Evolutionary conservation across 805 yeast species (phyloP).

Genomic region (Saccharomyces kudriavzevii): DNA sequence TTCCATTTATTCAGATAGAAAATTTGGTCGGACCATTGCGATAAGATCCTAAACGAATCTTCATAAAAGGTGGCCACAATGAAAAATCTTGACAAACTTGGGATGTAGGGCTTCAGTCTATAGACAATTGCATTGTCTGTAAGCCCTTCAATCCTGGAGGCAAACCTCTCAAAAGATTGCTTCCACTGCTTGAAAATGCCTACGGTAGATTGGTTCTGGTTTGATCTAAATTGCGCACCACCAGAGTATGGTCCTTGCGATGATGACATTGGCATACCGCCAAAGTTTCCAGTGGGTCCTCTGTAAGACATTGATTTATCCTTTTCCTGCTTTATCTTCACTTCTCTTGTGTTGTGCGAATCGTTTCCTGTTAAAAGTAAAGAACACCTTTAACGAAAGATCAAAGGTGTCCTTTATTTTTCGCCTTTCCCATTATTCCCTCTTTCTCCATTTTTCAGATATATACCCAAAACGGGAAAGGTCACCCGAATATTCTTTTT

Average conservation of each 20-base stretch:
- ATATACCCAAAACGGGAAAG: background rate
- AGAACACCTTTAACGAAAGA: slow-evolving; percentile 1
- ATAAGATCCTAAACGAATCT: slow-evolving; percentile 72
- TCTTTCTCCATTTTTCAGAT: background rate
- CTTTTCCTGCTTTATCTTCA: background rate
- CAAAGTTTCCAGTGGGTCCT: slow-evolving; percentile 12
- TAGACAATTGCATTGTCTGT: slow-evolving; percentile 44
- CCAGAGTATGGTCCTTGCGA: slow-evolving; percentile 71
- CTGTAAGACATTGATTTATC: slow-evolving; percentile 17
- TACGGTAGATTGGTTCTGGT: slow-evolving; percentile 64
- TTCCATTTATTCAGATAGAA: slow-evolving; percentile 74
- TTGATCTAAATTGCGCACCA: slow-evolving; percentile 60
- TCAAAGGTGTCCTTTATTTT: slow-evolving; percentile 2
- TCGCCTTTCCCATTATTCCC: slow-evolving; percentile 6
- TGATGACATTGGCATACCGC: slow-evolving; percentile 29
- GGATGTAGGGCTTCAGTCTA: slow-evolving; percentile 62
- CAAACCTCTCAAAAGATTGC: slow-evolving; percentile 36
- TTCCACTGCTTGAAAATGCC: slow-evolving; percentile 81
- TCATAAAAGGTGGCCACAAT: slow-evolving; percentile 92
- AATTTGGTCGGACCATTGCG: slow-evolving; percentile 90
- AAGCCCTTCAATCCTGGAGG: slow-evolving; percentile 46
- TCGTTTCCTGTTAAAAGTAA: slow-evolving; percentile 1
- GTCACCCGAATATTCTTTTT: background rate
- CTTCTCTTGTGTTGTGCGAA: background rate
- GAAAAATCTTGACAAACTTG: slow-evolving; percentile 79